Conservation (phyloP, 768 basidiomycete genomes). For the Pulveroboletus sp. region DNA sequence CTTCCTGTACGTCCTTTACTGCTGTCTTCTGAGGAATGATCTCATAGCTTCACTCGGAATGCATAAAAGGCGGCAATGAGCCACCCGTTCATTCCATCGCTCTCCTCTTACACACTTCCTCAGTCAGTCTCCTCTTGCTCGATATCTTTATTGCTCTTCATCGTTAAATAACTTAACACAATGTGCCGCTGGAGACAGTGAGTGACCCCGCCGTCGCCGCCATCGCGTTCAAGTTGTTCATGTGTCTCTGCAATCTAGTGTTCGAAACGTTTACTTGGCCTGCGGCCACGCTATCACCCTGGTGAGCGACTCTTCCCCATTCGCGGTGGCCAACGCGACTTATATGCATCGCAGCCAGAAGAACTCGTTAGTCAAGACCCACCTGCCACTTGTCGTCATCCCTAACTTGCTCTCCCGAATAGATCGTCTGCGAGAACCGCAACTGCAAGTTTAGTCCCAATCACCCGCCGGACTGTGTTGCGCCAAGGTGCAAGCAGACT, state of each 20-base stretch:
- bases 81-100: constrained; percentile 10
- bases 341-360: constrained; percentile 32
- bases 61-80: constrained; percentile 27
- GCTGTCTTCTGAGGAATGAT: constrained; percentile 17
- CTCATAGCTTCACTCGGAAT: constrained; percentile 21
- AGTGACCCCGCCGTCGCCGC: constrained; percentile 19
- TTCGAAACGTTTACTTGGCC: constrained; percentile 45
- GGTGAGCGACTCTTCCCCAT: constrained; percentile 28
- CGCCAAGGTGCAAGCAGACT: constrained; percentile 40
- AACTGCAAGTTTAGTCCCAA: constrained; percentile 55
- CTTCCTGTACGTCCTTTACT: constrained; percentile 17
- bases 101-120: background rate
- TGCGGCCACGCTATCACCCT: constrained; percentile 48
- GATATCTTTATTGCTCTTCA: background rate
- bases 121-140: constrained; percentile 5
- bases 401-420: constrained; percentile 9
- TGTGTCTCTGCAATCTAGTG: constrained; percentile 24
- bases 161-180: constrained; percentile 1
- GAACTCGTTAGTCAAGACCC: constrained; percentile 27
- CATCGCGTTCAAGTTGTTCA: constrained; percentile 3
- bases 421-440: constrained; percentile 46
- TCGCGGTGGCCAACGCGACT: constrained; percentile 5
- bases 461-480: constrained; percentile 44
- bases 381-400: background rate
- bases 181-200: constrained; percentile 61